phyloP scores from a whole-genome alignment of 1,139 yeast genomes.

The Geotrichum histeridarum region DNA sequence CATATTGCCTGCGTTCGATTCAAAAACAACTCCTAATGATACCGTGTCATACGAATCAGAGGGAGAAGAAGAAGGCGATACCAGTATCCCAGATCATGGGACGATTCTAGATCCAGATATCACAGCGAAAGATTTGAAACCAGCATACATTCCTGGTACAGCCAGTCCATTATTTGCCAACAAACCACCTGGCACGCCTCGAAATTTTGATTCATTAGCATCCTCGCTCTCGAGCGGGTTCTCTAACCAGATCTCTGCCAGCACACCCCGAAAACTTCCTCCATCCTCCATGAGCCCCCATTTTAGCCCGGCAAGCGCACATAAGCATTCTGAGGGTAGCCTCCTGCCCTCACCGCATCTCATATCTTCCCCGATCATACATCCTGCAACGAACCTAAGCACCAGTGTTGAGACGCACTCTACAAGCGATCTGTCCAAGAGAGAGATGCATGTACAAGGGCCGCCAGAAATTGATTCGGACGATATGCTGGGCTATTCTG shows the following conservation, averaged over 20 bases:
- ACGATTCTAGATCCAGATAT: neutral
- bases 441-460: neutral
- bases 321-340: neutral
- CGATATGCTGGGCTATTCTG: slow-evolving; percentile 15
- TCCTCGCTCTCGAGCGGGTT: slow-evolving; percentile 10
- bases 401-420: neutral
- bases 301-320: neutral
- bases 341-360: too few relatives aligned
- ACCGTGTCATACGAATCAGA: slow-evolving; percentile 5
- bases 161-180: neutral
- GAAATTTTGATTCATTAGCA: neutral
- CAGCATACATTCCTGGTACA: neutral
- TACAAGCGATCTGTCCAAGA: neutral
- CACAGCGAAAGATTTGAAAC: neutral
- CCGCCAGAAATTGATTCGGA: slow-evolving; percentile 4
- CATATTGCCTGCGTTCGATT: slow-evolving; percentile 9
- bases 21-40: neutral
- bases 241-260: slow-evolving; percentile 7
- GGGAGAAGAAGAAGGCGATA: slow-evolving; percentile 1
- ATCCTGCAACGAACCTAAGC: neutral
- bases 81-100: neutral
- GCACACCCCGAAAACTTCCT: neutral
- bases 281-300: neutral
- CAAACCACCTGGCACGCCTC: neutral
- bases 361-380: too few relatives aligned